A percentile compares a stretch with the other conserved stretches of the same genome.
Evolutionary conservation across 116 monocot genomes (phyloP).

Genomic region (Trichopus zeylanicus): DNA sequence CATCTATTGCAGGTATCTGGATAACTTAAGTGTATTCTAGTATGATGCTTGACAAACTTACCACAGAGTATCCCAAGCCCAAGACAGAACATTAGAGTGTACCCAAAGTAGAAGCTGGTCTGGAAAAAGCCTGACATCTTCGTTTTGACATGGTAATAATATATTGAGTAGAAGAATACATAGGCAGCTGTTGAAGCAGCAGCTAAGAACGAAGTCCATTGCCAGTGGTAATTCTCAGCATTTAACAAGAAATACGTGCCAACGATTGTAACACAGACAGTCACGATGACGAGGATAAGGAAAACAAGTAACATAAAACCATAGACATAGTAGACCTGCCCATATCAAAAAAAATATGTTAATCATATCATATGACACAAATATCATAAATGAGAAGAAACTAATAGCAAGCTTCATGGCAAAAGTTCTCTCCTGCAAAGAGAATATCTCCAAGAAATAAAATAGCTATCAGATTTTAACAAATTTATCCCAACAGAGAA

Average conservation of each 20-base stretch:
- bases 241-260: conserved; percentile 60
- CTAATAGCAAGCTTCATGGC: too few species aligned
- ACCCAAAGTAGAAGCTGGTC: conserved; percentile 79
- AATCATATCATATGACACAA: too few species aligned
- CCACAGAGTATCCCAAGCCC: conserved; percentile 76
- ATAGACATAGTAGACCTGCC: conserved; percentile 89
- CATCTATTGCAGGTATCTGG: background rate
- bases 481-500: too few species aligned
- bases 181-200: conserved; percentile 15
- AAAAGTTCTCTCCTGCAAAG: too few species aligned
- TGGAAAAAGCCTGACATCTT: conserved; percentile 88
- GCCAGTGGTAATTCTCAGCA: conserved; percentile 15
- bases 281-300: conserved; percentile 8
- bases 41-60: conserved; percentile 11
- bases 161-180: conserved; percentile 12
- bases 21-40: background rate
- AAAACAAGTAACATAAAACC: conserved; percentile 71
- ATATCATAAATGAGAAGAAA: too few species aligned
- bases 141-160: conserved; percentile 52
- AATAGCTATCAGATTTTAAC: too few species aligned
- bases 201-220: conserved; percentile 11
- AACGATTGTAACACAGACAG: conserved; percentile 48
- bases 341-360: background rate
- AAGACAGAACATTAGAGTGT: conserved; percentile 71
- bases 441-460: too few species aligned